phyloP scores from a whole-genome alignment of 768 basidiomycete genomes.

The Mycena amicta region DNA sequence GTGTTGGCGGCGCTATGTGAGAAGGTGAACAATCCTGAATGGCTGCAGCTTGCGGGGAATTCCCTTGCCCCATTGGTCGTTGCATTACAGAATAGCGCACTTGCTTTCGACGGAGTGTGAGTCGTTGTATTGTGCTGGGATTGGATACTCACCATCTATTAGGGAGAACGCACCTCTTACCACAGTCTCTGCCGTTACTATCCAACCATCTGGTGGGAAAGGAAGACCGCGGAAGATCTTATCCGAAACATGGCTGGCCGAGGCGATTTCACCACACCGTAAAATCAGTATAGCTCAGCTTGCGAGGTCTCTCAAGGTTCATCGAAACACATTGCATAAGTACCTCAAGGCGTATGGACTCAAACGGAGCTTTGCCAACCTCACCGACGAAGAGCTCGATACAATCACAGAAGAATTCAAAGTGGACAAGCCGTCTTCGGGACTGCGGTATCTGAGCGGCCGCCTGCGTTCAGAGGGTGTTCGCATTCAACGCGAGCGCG shows the following conservation, averaged over 20 bases:
- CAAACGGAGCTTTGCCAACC: not conserved
- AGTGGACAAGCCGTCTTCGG: conserved; percentile 22
- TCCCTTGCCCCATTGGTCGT: not conserved
- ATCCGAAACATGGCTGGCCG: not conserved
- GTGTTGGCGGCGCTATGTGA: no score
- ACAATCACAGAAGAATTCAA: conserved; percentile 8
- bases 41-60: not conserved
- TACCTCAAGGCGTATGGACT: conserved; percentile 1
- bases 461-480: conserved; percentile 24
- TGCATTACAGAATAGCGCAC: not conserved
- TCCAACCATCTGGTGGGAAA: not conserved
- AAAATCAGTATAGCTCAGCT: not conserved
- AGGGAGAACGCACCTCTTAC: not conserved
- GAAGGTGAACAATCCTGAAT: no score
- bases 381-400: conserved; percentile 14
- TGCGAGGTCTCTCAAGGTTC: not conserved
- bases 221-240: not conserved
- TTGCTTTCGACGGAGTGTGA: no score
- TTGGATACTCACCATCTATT: not conserved
- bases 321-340: not conserved
- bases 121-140: not conserved
- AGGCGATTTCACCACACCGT: not conserved
- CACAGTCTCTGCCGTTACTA: not conserved
- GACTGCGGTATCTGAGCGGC: conserved; percentile 27
- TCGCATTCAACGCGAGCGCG: conserved; percentile 20